These are phyloP conservation scores for Colletotrichum phormii DNA, from an alignment of 2,329 filamentous ascomycete genomes.

Conservation along the genomic window DNA sequence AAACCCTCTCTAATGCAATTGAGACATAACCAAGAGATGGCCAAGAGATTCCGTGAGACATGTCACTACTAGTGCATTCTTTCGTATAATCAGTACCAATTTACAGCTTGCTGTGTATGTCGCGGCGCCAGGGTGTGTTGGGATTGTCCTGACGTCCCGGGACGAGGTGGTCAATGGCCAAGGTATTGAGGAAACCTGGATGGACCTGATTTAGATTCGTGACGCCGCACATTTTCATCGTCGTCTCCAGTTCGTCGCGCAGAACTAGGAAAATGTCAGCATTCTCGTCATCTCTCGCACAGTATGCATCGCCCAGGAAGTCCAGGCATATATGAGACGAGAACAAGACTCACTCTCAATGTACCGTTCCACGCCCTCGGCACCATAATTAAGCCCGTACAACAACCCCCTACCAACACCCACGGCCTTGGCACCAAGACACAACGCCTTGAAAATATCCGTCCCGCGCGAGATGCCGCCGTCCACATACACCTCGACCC, in stretches of 20 bases:
- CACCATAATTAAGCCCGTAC: slow-evolving; percentile 71
- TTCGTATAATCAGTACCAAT: not conserved
- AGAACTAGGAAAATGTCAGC: slow-evolving; percentile 50
- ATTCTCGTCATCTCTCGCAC: not conserved
- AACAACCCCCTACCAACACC: slow-evolving; percentile 72
- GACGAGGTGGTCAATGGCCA: slow-evolving; percentile 60
- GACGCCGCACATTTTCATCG: slow-evolving; percentile 74
- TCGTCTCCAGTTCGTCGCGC: slow-evolving; percentile 72
- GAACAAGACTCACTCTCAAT: slow-evolving; percentile 61
- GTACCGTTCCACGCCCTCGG: slow-evolving; percentile 65
- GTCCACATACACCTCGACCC: slow-evolving; percentile 72
- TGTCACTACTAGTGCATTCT: not conserved
- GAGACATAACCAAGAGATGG: not conserved
- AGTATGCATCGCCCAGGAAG: not conserved
- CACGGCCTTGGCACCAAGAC: slow-evolving; percentile 72
- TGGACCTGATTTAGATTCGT: slow-evolving; percentile 70
- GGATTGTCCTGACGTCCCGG: slow-evolving; percentile 56
- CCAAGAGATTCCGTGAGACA: not conserved
- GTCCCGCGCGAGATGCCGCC: slow-evolving; percentile 74
- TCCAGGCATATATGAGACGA: too few relatives aligned
- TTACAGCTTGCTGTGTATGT: slow-evolving; percentile 43
- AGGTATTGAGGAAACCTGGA: slow-evolving; percentile 69
- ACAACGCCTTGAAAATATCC: slow-evolving; percentile 75
- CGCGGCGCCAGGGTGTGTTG: slow-evolving; percentile 54
- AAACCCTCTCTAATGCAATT: slow-evolving; percentile 5